These are phyloP conservation scores for Polytrichum formosum DNA, from an alignment of 225 moss, liverwort and hornwort species.

Conservation along the genomic window DNA sequence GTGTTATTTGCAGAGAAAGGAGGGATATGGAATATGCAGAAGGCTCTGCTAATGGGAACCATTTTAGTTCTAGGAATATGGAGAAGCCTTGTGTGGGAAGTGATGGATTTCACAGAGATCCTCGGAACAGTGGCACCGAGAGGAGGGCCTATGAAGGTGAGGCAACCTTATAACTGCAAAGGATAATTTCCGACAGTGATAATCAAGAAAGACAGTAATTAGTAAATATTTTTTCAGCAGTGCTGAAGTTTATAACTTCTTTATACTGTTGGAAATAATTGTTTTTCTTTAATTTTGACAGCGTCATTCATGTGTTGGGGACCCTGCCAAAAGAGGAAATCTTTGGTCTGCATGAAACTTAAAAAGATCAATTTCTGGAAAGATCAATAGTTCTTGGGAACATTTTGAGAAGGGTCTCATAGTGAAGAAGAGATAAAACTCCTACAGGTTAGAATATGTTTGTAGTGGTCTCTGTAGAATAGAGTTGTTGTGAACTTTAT, in stretches of 20 bases:
- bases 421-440: background rate
- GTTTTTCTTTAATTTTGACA: background rate
- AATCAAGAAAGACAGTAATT: background rate
- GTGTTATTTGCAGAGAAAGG: background rate
- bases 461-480: too few species aligned
- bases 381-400: too few species aligned
- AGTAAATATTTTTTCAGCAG: too few species aligned
- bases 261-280: background rate
- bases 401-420: background rate
- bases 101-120: background rate
- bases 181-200: background rate
- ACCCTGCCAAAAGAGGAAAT: background rate
- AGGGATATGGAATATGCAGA: background rate
- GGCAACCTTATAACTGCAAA: background rate
- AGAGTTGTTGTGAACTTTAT: too few species aligned
- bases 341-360: background rate
- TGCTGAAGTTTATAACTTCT: background rate
- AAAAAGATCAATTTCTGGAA: too few species aligned
- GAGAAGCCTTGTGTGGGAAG: background rate
- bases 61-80: background rate
- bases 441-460: background rate
- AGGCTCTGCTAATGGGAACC: background rate
- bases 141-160: background rate
- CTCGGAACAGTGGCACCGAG: background rate
- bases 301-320: background rate